Evolutionary conservation across 495 filamentous ascomycete genomes (phyloP).

Genomic region (Penicillium cinerascens): DNA sequence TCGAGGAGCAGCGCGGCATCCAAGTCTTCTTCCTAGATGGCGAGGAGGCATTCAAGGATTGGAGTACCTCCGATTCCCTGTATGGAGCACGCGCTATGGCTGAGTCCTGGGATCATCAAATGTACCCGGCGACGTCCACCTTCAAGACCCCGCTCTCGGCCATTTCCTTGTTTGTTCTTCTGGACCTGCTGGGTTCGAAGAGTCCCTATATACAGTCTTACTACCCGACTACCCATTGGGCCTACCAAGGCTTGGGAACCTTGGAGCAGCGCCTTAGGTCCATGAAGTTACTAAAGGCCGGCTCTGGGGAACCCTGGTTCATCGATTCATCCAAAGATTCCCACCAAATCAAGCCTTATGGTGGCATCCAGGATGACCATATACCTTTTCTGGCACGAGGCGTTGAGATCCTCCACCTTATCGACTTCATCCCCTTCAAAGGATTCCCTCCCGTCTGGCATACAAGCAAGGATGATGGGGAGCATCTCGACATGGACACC

Average conservation of each 20-base stretch:
- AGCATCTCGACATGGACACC: constrained; percentile 78
- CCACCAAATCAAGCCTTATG: constrained; percentile 39
- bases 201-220: constrained; percentile 73
- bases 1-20: constrained; percentile 74
- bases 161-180: constrained; percentile 86
- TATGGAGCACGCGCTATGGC: constrained; percentile 84
- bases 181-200: constrained; percentile 78
- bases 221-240: constrained; percentile 90
- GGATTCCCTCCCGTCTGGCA: constrained; percentile 87
- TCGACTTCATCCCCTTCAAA: constrained; percentile 55
- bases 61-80: constrained; percentile 76
- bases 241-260: constrained; percentile 66
- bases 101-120: constrained; percentile 63
- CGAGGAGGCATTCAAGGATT: constrained; percentile 82
- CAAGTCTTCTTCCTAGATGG: constrained; percentile 91
- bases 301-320: constrained; percentile 42
- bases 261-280: constrained; percentile 68
- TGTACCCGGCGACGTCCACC: constrained; percentile 65
- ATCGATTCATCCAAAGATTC: constrained; percentile 52
- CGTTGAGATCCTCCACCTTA: constrained; percentile 84
- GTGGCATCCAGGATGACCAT: constrained; percentile 78
- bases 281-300: constrained; percentile 50
- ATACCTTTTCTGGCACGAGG: constrained; percentile 81
- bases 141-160: constrained; percentile 69
- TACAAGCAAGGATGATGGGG: constrained; percentile 74